Evolutionary conservation across 2,329 filamentous ascomycete species (phyloP), one percentile per base, ranked within the genome.

Genomic region (Plectosphaerella plurivora): DNA sequence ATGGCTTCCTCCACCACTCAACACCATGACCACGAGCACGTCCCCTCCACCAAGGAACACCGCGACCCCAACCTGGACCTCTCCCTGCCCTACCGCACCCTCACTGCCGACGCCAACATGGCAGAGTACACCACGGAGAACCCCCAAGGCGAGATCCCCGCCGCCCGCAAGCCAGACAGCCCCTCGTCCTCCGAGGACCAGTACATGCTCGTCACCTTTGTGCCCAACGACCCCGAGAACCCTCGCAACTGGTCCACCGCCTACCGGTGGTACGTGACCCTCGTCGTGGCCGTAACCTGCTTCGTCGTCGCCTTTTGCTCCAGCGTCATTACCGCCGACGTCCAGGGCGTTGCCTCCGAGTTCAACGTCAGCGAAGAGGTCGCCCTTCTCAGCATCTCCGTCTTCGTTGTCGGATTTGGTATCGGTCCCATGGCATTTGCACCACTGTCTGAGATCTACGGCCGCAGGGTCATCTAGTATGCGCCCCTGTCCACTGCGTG

Each of bases 231-330:
- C 65, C 80, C 82, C 0, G 87, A 86, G 57, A 93, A 93, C 62
- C 89, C 90, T 1, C 93, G 93, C 76, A 94, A 93, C 68, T 94
- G 88, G 88, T 83, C 79, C 52, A 91, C 90, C 67, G 73, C 71
- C 1, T 87, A 75, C 67, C 94, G 92, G 70, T 93, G 89, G 89
- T 89, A 86, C 63, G 86, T 83, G 63, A 96, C 91, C 22, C 91
- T 95, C 86, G 83, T 90, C 15, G 89, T 96, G 0, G 88, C 91
- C 1, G 57, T 81, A 20, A 89, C 86, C 2, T 90, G 87, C 63
- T 90, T 91, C 63, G 84, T 88, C 41, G 87, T 89, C 45, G 85
- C 87, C 0, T 83, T 90, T 53, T 75, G 77, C 22, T 90, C 86
- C 47, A 83, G 84, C 49, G 86, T 95, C 58, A 85, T 95, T 64